Evolutionary conservation across 2,329 filamentous ascomycete genomes (phyloP), one percentile per base, ranked within the genome.

Genomic region (Nemania diffusa): DNA sequence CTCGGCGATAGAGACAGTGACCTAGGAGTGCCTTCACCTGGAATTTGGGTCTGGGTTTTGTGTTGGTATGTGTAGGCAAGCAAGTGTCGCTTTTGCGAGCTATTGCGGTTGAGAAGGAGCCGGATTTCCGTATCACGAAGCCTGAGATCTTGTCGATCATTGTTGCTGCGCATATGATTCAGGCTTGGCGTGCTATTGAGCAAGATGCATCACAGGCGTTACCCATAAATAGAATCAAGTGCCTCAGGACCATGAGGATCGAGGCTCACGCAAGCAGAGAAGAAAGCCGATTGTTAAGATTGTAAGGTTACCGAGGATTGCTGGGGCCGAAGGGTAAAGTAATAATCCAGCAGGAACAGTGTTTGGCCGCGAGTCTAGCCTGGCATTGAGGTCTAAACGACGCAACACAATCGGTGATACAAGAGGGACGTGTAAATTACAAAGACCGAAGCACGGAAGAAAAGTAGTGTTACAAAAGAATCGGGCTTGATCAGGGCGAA

Each of bases 1-100:
- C 79, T 62, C 85, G 80, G 46, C 84, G 81, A 72, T 87, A 87
- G 40, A 87, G 78, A 71, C 82, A 85, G 72, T 85, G 82, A 15
- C 84, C 79, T n/a, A 88, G 73, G 13, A 87, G 70, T 6, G 82
- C 77, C 67, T 81, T 81, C 24, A 85, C 74, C 61, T 81, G 77
- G 56, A 84, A 75, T 61, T 76, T 79, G 20, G 79, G 75, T 69
- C 81, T 79, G 56, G 80, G 73, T 60, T 78, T 75, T 2, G 65
- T 71, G 46, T 76, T 74, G 13, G 62, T 72, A 52, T 77, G 68
- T 2, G 73, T 67, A 5, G 78, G 79, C 20, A 80, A 73, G 20
- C 73, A 72, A 20, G 68, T 40, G 44, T 78, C 76, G 44, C 66
- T 67, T 61, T 77, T 75, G 42, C 62, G 63, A 37, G 67, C 40